A percentile compares a stretch with the other conserved stretches of the same genome.
phyloP scores from a whole-genome alignment of 768 basidiomycete genomes.

The Dioszegia hungarica region DNA sequence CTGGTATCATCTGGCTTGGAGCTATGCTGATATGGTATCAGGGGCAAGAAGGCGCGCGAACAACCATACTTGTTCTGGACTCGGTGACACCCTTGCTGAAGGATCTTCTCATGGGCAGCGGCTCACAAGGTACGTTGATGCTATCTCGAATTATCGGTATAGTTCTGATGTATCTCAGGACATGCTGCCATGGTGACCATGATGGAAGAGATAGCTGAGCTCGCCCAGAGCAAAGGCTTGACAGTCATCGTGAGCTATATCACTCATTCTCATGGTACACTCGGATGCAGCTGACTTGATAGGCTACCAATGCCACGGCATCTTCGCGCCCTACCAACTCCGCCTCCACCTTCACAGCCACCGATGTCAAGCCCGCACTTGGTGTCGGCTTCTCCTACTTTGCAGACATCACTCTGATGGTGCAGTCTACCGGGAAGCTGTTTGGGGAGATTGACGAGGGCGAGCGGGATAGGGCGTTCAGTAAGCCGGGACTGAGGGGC shows the following conservation, averaged over 20 bases:
- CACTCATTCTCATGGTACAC: not conserved
- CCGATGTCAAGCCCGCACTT: slow-evolving; percentile 38
- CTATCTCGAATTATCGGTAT: too few species aligned
- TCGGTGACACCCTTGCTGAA: slow-evolving; percentile 33
- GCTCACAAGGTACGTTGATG: slow-evolving; percentile 33
- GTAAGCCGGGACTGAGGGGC: slow-evolving; percentile 29
- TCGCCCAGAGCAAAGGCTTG: slow-evolving; percentile 22
- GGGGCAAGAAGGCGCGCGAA: not conserved
- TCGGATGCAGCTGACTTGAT: not conserved
- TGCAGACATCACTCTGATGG: slow-evolving; percentile 35
- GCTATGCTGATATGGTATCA: not conserved
- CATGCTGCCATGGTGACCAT: slow-evolving; percentile 34
- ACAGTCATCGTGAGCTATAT: slow-evolving; percentile 22
- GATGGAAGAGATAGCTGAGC: slow-evolving; percentile 32
- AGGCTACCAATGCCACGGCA: slow-evolving; percentile 32
- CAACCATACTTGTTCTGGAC: slow-evolving; percentile 40
- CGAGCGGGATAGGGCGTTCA: slow-evolving; percentile 29
- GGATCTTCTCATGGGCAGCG: slow-evolving; percentile 32
- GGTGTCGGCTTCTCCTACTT: slow-evolving; percentile 38
- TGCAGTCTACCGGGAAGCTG: slow-evolving; percentile 40
- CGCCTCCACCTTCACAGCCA: slow-evolving; percentile 36
- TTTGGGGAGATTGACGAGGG: slow-evolving; percentile 39
- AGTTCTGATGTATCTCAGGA: slow-evolving; percentile 15
- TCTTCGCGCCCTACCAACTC: slow-evolving; percentile 30
- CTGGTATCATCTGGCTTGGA: too few species aligned